Evolutionary conservation across 2,329 filamentous ascomycete species (phyloP), one percentile per base, ranked within the genome.

Genomic region (Chalaropsis thielavioides): DNA sequence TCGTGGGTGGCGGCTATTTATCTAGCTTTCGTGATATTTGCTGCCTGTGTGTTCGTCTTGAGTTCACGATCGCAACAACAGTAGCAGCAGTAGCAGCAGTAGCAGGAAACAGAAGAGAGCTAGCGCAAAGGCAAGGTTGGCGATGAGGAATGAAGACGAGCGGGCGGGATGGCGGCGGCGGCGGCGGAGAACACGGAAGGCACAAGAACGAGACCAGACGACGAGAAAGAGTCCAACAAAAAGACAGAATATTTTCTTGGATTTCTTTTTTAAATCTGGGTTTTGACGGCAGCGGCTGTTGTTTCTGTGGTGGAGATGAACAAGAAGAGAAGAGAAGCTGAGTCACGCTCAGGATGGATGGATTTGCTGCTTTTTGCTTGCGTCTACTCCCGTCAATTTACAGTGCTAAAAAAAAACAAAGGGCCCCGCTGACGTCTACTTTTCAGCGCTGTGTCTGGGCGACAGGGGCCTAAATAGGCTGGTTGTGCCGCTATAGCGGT

Each of bases 371-470:
- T 43, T 63, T 64, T 64, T 64, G 22, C 22, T 24, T 56, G 4
- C 15, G 22, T n/a, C 43, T 63, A 24, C 49, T 24, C 13, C 49
- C 6, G 27, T 31, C 2, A 35, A 2, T 27, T 44, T 44, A n/a
- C 41, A 44, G 2, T 2, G 41, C 41, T 24, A 27, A 15, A 44
- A 41, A 35, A 27, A 24, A 41, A 41, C 19, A 22, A 35, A 17
- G 58, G n/a, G 60, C 40, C 60, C 60, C 60, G 60, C 60, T 62
- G 43, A 62, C 22, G 60, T 62, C 41, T 11, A 13, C 19, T 60
- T 41, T 56, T 31, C 13, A n/a, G 27, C 17, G 27, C 27, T 17
- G 24, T n/a, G 51, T 31, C 31, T 31, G 27, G 51, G 51, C 51
- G 15, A 22, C 58, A 60, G 58, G 58, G 58, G 51, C 51, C 51